Evolutionary conservation across 805 yeast genomes (phyloP).

Genomic region (Candida corydali): DNA sequence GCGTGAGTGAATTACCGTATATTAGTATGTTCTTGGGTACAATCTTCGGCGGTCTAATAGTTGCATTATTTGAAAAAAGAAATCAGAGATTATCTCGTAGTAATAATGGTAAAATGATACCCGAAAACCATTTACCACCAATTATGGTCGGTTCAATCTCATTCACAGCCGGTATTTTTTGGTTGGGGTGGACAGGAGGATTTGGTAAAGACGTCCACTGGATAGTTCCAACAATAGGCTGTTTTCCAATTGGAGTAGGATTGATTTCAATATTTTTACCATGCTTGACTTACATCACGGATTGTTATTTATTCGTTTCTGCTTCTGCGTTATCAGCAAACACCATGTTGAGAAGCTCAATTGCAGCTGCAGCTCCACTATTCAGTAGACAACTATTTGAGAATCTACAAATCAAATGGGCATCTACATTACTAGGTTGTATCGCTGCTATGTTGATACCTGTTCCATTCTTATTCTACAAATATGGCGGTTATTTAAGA

Average conservation of each 20-base stretch:
- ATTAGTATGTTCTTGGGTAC: constrained; percentile 69
- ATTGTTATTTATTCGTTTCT: constrained; percentile 51
- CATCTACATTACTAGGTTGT: constrained; percentile 49
- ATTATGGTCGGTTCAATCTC: constrained; percentile 66
- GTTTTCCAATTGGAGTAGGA: constrained; percentile 39
- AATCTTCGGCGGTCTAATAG: constrained; percentile 49
- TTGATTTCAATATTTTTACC: constrained; percentile 55
- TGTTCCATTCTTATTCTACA: constrained; percentile 51
- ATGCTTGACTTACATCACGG: constrained; percentile 55
- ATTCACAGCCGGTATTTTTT: constrained; percentile 74
- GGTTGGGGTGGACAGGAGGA: constrained; percentile 87
- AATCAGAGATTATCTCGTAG: constrained; percentile 34
- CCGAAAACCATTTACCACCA: constrained; percentile 77
- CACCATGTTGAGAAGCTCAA: constrained; percentile 52
- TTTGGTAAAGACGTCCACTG: constrained; percentile 68
- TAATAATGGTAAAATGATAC: constrained; percentile 55
- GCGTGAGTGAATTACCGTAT: constrained; percentile 76
- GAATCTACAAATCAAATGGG: constrained; percentile 50
- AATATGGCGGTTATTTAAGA: constrained; percentile 39
- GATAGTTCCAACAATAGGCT: constrained; percentile 57
- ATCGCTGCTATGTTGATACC: constrained; percentile 50
- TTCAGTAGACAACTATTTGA: constrained; percentile 51
- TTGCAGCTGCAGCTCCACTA: constrained; percentile 62
- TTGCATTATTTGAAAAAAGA: constrained; percentile 50
- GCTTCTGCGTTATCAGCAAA: constrained; percentile 66